Evolutionary conservation across 148 eudicot species (phyloP).

Genomic region (Fagopyrum esculentum): DNA sequence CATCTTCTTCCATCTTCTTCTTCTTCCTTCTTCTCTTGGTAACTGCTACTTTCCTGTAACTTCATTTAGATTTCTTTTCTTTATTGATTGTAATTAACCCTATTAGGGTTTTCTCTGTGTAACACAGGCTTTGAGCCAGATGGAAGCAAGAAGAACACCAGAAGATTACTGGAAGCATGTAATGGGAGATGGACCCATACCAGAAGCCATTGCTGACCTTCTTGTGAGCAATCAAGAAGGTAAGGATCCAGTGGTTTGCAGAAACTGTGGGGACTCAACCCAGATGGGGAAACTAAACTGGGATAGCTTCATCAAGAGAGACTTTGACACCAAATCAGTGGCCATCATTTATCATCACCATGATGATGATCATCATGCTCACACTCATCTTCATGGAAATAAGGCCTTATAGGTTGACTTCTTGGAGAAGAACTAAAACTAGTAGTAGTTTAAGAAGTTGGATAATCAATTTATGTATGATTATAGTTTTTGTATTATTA

Average conservation of each 20-base stretch:
- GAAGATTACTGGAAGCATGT: slow-evolving; percentile 7
- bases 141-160: slow-evolving; percentile 6
- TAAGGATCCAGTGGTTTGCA: neutral
- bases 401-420: neutral
- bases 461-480: neutral
- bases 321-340: neutral
- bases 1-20: neutral
- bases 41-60: neutral
- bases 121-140: neutral
- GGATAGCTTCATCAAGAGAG: slow-evolving; percentile 1
- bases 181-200: slow-evolving; percentile 6
- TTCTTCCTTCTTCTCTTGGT: slow-evolving; percentile 6
- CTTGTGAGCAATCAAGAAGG: neutral
- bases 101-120: neutral
- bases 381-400: neutral
- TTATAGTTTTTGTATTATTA: too few relatives aligned
- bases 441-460: neutral
- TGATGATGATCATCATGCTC: neutral
- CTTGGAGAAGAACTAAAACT: neutral
- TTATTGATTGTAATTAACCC: neutral
- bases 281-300: neutral
- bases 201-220: slow-evolving; percentile 11
- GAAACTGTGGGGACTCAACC: neutral
- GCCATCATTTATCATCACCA: slow-evolving; percentile 10
- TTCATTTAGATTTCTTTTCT: neutral